A percentile compares a stretch with the other conserved stretches of the same genome.
Evolutionary conservation across 345 rosid genomes (phyloP).

Genomic region (rapeseed (Brassica napus)): DNA sequence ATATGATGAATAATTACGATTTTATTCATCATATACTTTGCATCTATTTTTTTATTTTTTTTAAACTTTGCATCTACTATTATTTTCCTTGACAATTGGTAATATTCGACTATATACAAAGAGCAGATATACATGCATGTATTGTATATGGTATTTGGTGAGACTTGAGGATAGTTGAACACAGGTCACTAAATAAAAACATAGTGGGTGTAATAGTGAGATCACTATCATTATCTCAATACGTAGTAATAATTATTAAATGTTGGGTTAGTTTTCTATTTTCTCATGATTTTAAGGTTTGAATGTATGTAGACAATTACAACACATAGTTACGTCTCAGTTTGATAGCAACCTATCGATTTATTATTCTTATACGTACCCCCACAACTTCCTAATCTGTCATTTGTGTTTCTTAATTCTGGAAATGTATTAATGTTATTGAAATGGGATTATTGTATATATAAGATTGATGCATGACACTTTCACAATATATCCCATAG

Average conservation of each 20-base stretch:
- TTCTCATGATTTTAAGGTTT: slow-evolving; percentile 42
- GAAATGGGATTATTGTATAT: background rate
- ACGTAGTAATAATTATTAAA: slow-evolving; percentile 17
- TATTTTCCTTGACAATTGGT: background rate
- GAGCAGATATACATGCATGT: background rate
- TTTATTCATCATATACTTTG: background rate
- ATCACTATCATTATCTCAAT: slow-evolving; percentile 44
- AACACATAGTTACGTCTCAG: slow-evolving; percentile 5
- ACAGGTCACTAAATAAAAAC: slow-evolving; percentile 38
- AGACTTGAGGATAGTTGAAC: slow-evolving; percentile 34
- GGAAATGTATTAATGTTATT: slow-evolving; percentile 21
- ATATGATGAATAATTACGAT: too few relatives aligned
- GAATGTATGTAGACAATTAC: slow-evolving; percentile 30
- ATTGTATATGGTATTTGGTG: slow-evolving; percentile 26
- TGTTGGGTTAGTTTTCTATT: slow-evolving; percentile 34
- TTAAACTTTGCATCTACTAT: background rate
- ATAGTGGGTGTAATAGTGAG: slow-evolving; percentile 47
- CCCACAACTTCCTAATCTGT: slow-evolving; percentile 38
- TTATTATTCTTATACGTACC: slow-evolving; percentile 12
- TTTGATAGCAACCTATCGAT: slow-evolving; percentile 18
- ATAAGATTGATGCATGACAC: background rate
- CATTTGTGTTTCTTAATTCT: slow-evolving; percentile 11
- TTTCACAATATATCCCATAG: too few relatives aligned
- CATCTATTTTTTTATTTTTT: background rate
- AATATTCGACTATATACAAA: slow-evolving; percentile 12